These are phyloP conservation scores for Leccinum pellstonianum DNA, from an alignment of 768 basidiomycete genomes.

Conservation along the genomic window DNA sequence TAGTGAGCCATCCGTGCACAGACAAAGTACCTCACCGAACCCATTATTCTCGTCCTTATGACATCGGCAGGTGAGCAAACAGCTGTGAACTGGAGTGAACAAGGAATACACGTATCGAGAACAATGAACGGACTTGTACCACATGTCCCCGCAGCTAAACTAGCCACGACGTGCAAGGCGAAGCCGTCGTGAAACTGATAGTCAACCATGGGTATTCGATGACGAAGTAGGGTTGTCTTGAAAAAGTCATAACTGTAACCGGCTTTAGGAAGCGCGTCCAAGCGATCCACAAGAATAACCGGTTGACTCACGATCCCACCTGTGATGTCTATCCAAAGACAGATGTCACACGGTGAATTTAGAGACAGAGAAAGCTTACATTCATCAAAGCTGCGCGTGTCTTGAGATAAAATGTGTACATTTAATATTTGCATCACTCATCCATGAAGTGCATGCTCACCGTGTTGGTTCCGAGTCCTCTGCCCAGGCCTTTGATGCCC, in stretches of 20 bases:
- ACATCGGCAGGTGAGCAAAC: conserved; percentile 81
- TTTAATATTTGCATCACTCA: conserved; percentile 8
- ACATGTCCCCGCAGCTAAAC: conserved; percentile 68
- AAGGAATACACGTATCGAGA: background rate
- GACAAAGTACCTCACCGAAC: conserved; percentile 48
- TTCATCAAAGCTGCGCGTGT: conserved; percentile 73
- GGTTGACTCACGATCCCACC: conserved; percentile 71
- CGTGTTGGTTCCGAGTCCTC: conserved; percentile 78
- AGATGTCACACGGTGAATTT: conserved; percentile 5
- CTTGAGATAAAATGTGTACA: conserved; percentile 29
- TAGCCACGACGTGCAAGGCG: conserved; percentile 64
- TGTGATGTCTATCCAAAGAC: conserved; percentile 58
- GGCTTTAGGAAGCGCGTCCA: conserved; percentile 3
- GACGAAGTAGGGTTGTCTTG: conserved; percentile 55
- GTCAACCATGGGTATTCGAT: conserved; percentile 52
- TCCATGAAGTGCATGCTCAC: conserved; percentile 39
- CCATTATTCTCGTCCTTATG: conserved; percentile 74
- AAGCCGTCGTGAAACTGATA: conserved; percentile 66
- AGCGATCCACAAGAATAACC: background rate
- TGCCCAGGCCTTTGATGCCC: conserved; percentile 62
- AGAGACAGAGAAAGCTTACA: conserved; percentile 38
- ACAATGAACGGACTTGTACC: conserved; percentile 70
- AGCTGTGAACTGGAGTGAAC: conserved; percentile 41
- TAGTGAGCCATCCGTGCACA: background rate
- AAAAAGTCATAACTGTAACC: conserved; percentile 69